Evolutionary conservation across 768 basidiomycete genomes (phyloP), one percentile per base, ranked within the genome.

Genomic region (Mycena floridula): DNA sequence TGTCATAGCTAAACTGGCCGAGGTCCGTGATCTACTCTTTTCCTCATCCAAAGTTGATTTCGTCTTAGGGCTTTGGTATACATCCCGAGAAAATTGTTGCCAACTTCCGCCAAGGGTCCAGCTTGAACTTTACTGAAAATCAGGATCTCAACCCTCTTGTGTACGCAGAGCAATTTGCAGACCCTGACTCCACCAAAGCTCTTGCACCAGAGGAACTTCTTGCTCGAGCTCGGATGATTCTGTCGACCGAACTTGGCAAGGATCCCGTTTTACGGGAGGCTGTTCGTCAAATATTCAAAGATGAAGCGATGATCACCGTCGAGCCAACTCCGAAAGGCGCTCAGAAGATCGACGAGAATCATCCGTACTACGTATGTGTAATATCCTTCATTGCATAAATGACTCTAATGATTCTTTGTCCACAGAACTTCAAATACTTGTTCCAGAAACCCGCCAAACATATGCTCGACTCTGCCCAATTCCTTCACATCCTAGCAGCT

Each of bases 391-490:
- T n/a, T n/a, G n/a, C n/a, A 21, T 39, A 42, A 11, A 1, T 38
- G 32, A 25, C 23, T 32, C 21, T 28, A 30, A 36, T 37, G 49
- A 21, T 40, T 47, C 50, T 25, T 46, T 22, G 49, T 13, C 39
- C 43, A 8, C 54, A 99, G 95, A 83, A 80, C 54, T 98, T 98
- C 77, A 98, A 98, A 72, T 98, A 97, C 65, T 74, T 97, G 23
- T 68, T 74, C 22, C 74, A 85, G 48, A 98, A 96, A 57, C 81
- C 79, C 21, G 74, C 91, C 24, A 59, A 60, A 23, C 74, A 81
- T 4, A 83, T 95, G 79, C 54, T 81, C 28, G 73, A 81, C 30
- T 69, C 75, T 1, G 69, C 88, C 16, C 90, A 94, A 54, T 97
- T 94, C 65, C 71, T 97, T 21, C 82, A 90, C 52, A 95, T 98